Evolutionary conservation across 2,329 filamentous ascomycete species (phyloP).

Genomic region (Ramularia endophylla): DNA sequence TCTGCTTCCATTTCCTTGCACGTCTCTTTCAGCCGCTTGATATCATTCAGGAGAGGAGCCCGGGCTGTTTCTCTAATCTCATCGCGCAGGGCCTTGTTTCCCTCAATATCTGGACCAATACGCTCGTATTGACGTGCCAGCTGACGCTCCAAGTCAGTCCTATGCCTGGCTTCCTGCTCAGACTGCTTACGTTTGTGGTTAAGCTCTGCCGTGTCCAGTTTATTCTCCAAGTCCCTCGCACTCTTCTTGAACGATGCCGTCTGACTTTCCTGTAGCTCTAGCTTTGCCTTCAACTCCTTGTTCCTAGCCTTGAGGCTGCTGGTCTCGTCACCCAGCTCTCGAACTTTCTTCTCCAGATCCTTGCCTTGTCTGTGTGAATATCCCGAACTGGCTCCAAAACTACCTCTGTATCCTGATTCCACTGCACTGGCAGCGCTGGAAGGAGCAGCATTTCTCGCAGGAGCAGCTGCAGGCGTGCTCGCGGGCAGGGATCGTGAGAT

Average conservation of each 20-base stretch:
- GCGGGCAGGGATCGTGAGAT: too few relatives aligned
- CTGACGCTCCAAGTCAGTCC: too few relatives aligned
- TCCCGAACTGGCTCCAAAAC: background rate
- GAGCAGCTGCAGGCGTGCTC: background rate
- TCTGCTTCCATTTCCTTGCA: too few relatives aligned
- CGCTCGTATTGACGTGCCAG: too few relatives aligned
- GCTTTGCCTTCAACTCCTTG: background rate
- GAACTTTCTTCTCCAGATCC: background rate
- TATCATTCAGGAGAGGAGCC: too few relatives aligned
- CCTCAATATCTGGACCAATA: too few relatives aligned
- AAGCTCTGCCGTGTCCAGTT: too few relatives aligned
- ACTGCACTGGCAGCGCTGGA: background rate
- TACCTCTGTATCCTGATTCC: background rate
- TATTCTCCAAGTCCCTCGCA: too few relatives aligned
- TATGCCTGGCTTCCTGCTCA: too few relatives aligned
- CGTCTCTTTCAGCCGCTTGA: too few relatives aligned
- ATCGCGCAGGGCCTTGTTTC: too few relatives aligned
- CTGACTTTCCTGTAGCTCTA: background rate
- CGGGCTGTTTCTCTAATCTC: too few relatives aligned
- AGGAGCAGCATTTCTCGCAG: background rate
- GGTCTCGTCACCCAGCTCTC: background rate
- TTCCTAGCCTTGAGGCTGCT: background rate
- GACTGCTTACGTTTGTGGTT: conserved; percentile 4
- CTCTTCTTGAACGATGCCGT: background rate
- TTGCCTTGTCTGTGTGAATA: background rate